These are phyloP conservation scores for Dioszegia crocea DNA, from an alignment of 768 basidiomycete species.

Conservation along the genomic window DNA sequence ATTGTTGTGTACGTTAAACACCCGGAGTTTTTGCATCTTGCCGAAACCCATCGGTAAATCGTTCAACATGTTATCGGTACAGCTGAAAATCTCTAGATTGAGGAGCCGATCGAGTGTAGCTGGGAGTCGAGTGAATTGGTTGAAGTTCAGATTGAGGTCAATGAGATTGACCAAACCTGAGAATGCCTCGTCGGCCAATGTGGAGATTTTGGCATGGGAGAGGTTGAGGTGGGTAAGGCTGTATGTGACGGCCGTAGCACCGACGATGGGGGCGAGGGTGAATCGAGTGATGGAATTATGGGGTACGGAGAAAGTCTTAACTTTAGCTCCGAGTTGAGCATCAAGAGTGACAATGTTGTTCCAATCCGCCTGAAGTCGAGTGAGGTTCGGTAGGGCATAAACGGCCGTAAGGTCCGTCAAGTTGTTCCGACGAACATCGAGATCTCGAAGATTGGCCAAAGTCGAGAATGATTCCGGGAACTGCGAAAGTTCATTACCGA, in stretches of 20 bases:
- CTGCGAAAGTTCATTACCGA: constrained; percentile 74
- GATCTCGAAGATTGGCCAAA: constrained; percentile 61
- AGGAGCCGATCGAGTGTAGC: constrained; percentile 72
- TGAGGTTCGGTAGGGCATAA: constrained; percentile 65
- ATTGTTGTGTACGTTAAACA: constrained; percentile 87
- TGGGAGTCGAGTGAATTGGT: constrained; percentile 76
- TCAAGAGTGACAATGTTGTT: constrained; percentile 78
- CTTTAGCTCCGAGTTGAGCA: constrained; percentile 64
- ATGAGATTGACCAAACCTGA: constrained; percentile 68
- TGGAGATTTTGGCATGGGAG: constrained; percentile 80
- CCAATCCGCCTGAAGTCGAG: constrained; percentile 69
- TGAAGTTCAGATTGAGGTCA: constrained; percentile 73
- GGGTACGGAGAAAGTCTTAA: constrained; percentile 68
- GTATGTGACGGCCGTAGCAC: constrained; percentile 55
- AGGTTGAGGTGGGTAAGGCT: constrained; percentile 75
- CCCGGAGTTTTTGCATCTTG: constrained; percentile 65
- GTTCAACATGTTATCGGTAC: constrained; percentile 84
- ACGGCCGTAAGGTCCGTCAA: constrained; percentile 71
- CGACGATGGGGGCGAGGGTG: constrained; percentile 55
- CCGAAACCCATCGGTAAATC: constrained; percentile 73
- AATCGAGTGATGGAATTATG: constrained; percentile 69
- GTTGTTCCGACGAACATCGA: constrained; percentile 83
- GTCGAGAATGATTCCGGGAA: constrained; percentile 64
- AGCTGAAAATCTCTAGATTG: constrained; percentile 68
- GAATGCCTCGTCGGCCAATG: constrained; percentile 67